A percentile compares a stretch with the other conserved stretches of the same genome.
These are phyloP conservation scores for Chrysanthemum makinoi DNA, from an alignment of 129 eudicot species.

Conservation along the genomic window DNA sequence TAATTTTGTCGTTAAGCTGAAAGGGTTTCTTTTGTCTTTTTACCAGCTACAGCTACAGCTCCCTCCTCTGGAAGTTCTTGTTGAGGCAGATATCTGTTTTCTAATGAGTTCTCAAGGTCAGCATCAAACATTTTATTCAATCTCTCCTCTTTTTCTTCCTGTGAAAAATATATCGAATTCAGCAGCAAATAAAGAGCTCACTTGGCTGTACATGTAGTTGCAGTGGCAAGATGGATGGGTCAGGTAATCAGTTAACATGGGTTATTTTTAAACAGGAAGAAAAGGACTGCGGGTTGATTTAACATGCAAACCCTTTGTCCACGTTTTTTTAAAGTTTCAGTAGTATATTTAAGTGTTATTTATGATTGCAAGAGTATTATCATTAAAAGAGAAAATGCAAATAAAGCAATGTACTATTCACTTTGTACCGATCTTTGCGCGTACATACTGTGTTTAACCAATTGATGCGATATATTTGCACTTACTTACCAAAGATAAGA, in stretches of 20 bases:
- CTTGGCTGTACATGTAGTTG: background rate
- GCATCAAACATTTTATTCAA: constrained; percentile 95
- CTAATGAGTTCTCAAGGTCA: constrained; percentile 69
- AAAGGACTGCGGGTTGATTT: background rate
- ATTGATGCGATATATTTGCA: too few species aligned
- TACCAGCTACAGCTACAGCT: constrained; percentile 83
- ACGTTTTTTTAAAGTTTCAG: background rate
- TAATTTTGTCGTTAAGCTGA: constrained; percentile 81
- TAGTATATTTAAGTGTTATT: too few species aligned
- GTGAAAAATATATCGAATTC: constrained; percentile 23
- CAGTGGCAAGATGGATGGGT: background rate
- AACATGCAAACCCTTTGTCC: background rate
- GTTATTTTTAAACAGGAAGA: background rate
- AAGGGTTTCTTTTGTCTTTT: constrained; percentile 88
- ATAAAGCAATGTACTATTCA: too few species aligned
- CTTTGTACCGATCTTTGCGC: too few species aligned
- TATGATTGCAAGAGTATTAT: background rate
- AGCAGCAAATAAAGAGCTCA: background rate
- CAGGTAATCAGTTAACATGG: too few species aligned
- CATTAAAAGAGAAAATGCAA: background rate
- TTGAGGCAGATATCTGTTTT: constrained; percentile 62
- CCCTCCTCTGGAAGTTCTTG: constrained; percentile 96
- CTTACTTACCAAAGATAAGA: too few species aligned
- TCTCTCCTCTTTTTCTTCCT: constrained; percentile 99
- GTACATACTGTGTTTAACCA: too few species aligned